These are phyloP conservation scores for Ascobolus immersus DNA, from an alignment of 495 filamentous ascomycete genomes.

Conservation along the genomic window DNA sequence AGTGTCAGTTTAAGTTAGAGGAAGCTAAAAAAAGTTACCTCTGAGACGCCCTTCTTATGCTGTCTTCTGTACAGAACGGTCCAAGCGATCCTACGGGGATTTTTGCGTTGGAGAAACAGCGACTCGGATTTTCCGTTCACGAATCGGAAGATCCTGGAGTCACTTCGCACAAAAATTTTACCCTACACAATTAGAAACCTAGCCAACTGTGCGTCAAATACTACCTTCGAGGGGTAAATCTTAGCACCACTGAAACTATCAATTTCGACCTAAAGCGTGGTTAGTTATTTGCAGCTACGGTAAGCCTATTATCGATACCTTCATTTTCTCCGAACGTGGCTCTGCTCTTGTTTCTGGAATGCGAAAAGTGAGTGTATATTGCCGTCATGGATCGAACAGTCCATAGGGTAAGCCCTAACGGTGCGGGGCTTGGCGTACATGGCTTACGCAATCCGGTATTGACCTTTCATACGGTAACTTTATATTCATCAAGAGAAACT, in stretches of 20 bases:
- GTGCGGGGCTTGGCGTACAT: too few species aligned
- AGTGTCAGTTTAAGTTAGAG: not conserved
- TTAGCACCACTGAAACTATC: constrained; percentile 17
- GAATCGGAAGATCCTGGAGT: constrained; percentile 99
- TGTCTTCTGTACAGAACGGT: constrained; percentile 91
- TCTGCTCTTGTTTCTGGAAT: too few species aligned
- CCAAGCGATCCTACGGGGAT: constrained; percentile 97
- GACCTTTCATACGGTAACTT: too few species aligned
- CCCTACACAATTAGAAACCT: constrained; percentile 31
- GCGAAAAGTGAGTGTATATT: too few species aligned
- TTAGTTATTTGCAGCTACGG: too few species aligned
- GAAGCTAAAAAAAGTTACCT: constrained; percentile 40
- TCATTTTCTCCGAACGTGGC: too few species aligned
- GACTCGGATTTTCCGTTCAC: constrained; percentile 99
- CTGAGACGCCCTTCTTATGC: constrained; percentile 99
- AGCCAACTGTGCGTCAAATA: not conserved
- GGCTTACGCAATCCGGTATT: too few species aligned
- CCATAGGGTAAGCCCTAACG: too few species aligned
- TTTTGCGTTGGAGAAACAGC: constrained; percentile 99
- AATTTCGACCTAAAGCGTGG: constrained; percentile 13
- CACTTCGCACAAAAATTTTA: constrained; percentile 95
- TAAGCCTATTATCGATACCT: too few species aligned
- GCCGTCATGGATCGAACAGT: too few species aligned
- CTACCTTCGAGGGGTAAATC: constrained; percentile 17
- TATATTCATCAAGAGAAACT: too few species aligned